Conservation (phyloP, 108 stramenopile species). For the Aurantiochytrium sp. region DNA sequence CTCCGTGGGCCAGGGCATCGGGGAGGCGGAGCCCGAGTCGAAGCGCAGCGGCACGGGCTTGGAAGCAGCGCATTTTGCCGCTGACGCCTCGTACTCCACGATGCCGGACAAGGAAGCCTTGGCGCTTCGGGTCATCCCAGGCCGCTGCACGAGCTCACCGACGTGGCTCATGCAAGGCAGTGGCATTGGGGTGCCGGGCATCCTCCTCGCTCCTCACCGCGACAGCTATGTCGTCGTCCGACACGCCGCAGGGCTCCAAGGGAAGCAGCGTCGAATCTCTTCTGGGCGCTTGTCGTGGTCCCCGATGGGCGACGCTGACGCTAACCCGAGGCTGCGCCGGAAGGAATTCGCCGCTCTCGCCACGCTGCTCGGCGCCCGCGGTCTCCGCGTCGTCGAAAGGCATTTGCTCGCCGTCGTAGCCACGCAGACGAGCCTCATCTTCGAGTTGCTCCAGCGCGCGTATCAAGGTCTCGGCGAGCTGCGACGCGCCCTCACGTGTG, state of each 20-base stretch:
- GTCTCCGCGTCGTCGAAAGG: not conserved
- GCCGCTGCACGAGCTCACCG: not conserved
- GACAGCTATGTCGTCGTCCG: not conserved
- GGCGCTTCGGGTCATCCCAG: not conserved
- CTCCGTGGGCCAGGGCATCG: no score
- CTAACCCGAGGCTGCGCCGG: not conserved
- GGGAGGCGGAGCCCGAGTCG: no score
- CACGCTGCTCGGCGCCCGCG: not conserved
- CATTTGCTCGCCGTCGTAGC: not conserved
- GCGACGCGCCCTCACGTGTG: no score
- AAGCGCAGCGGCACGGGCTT: no score
- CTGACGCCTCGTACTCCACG: not conserved
- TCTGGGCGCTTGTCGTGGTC: not conserved
- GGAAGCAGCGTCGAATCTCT: no score
- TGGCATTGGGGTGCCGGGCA: not conserved
- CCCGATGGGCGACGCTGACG: not conserved
- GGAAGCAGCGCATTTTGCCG: not conserved
- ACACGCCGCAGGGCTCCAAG: not conserved
- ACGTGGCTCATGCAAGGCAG: not conserved
- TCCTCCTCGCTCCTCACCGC: not conserved
- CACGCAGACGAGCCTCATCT: not conserved
- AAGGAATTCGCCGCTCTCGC: not conserved
- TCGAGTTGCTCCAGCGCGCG: not conserved
- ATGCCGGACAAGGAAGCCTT: not conserved
- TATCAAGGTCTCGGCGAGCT: not conserved